phyloP scores from a whole-genome alignment of 2,329 filamentous ascomycete species.

The Rhynchosporium graminicola region DNA sequence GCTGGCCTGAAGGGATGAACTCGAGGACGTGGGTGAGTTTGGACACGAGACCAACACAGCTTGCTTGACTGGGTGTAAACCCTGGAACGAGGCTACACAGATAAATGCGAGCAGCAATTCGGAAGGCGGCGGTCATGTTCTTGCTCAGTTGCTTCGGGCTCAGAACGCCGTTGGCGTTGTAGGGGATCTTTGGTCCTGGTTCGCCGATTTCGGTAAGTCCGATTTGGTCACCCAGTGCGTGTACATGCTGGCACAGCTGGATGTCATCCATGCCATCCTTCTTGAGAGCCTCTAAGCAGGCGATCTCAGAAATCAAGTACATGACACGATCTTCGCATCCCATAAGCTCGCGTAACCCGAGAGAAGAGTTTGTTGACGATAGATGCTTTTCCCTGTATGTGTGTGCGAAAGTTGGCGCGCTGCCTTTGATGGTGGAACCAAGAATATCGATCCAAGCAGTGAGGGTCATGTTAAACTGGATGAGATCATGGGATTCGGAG shows the following conservation, averaged over 20 bases:
- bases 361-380: constrained; percentile 57
- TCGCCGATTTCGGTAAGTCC: constrained; percentile 73
- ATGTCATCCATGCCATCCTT: constrained; percentile 80
- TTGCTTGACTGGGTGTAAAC: constrained; percentile 73
- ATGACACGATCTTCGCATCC: constrained; percentile 96
- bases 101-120: constrained; percentile 90
- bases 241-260: constrained; percentile 84
- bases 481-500: constrained; percentile 50
- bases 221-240: constrained; percentile 83
- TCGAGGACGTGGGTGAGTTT: constrained; percentile 76
- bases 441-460: constrained; percentile 97
- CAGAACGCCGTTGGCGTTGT: constrained; percentile 71
- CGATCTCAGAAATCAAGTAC: constrained; percentile 97
- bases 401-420: constrained; percentile 84
- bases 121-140: constrained; percentile 90
- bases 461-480: constrained; percentile 88
- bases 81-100: constrained; percentile 94
- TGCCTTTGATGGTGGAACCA: constrained; percentile 86
- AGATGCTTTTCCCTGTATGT: constrained; percentile 96
- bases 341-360: constrained; percentile 89
- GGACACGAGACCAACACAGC: constrained; percentile 74
- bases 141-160: constrained; percentile 79
- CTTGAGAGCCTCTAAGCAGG: constrained; percentile 90
- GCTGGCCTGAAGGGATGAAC: constrained; percentile 77
- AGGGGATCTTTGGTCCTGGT: constrained; percentile 58